Percentiles rank a stretch among this genome's conserved stretches.
Conservation (phyloP, 2,329 filamentous ascomycete genomes). For the Aspergillus sp. region DNA sequence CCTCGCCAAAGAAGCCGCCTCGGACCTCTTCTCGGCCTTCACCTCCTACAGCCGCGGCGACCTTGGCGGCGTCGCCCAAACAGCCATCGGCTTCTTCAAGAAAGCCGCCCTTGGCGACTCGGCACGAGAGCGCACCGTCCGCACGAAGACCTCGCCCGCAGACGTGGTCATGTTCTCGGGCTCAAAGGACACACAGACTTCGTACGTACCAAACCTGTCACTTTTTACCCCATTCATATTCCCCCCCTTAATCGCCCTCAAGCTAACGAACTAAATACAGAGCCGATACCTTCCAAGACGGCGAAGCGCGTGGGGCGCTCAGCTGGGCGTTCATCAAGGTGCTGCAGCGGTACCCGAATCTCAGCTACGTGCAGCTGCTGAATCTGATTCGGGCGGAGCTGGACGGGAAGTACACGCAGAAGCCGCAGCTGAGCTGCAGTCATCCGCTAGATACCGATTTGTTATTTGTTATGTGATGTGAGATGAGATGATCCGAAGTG, state of each 20-base stretch:
- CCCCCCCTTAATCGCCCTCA: no score
- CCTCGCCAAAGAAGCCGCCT: conserved; percentile 65
- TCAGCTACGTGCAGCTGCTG: conserved; percentile 91
- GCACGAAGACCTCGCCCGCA: conserved; percentile 89
- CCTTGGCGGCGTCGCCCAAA: conserved; percentile 73
- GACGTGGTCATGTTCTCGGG: conserved; percentile 98
- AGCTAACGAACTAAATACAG: conserved; percentile 48
- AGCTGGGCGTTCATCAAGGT: conserved; percentile 93
- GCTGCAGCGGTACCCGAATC: conserved; percentile 84
- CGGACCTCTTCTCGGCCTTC: conserved; percentile 65
- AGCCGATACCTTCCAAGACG: conserved; percentile 83
- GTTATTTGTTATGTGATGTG: conserved; percentile 63
- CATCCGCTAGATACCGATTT: conserved; percentile 75
- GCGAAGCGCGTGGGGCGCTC: conserved; percentile 93
- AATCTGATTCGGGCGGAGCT: conserved; percentile 92
- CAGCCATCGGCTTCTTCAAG: conserved; percentile 83
- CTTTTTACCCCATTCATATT: no score
- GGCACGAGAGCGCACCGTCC: conserved; percentile 73
- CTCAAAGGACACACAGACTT: conserved; percentile 90
- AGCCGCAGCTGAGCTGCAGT: conserved; percentile 93
- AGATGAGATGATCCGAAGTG: no score
- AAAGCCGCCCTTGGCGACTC: conserved; percentile 77
- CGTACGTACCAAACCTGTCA: no score
- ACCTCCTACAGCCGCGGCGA: conserved; percentile 80
- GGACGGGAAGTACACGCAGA: conserved; percentile 84